Evolutionary conservation across 257 asterid genomes (phyloP).

Genomic region (Solanum appendiculatum): DNA sequence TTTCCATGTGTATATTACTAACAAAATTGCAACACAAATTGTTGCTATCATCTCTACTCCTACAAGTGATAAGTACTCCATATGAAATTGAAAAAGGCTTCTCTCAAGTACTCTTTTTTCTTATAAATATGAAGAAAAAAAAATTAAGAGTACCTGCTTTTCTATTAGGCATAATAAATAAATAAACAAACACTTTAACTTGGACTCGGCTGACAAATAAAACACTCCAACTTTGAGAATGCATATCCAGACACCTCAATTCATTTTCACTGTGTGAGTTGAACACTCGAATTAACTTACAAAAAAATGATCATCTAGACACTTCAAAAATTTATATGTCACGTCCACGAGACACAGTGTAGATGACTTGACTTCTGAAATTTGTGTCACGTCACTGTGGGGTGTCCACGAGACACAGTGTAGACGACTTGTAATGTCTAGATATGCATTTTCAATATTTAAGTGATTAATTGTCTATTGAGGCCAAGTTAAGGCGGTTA

Average conservation of each 20-base stretch:
- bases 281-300: no score
- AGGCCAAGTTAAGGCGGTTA: not conserved
- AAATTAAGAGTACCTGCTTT: not conserved
- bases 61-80: conserved; percentile 6
- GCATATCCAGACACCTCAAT: not conserved
- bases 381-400: no score
- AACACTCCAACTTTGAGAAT: not conserved
- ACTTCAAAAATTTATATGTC: no score
- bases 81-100: not conserved
- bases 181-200: no score
- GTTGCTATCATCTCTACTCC: not conserved
- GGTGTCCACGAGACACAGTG: not conserved
- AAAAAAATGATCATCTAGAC: not conserved
- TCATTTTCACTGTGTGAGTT: not conserved
- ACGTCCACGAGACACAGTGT: not conserved
- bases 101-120: not conserved
- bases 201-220: no score
- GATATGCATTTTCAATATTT: not conserved
- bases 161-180: no score
- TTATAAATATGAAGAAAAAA: not conserved
- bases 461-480: no score
- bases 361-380: not conserved
- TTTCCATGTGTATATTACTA: conserved; percentile 6
- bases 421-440: not conserved
- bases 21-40: not conserved